These are phyloP conservation scores for Lepidopterella palustris DNA, from an alignment of 495 filamentous ascomycete genomes.

Conservation along the genomic window DNA sequence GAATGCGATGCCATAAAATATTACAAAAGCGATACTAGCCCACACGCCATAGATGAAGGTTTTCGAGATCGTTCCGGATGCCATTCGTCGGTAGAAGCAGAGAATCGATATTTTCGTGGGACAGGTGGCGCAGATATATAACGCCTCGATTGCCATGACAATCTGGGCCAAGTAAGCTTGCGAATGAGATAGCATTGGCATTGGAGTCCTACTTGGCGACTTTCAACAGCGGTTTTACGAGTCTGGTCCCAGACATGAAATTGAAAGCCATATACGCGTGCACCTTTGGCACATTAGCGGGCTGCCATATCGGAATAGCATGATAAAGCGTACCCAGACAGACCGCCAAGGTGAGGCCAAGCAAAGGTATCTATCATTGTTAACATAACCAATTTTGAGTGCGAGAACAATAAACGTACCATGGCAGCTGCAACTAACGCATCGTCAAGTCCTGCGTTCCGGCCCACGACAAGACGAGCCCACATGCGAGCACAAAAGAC, in stretches of 20 bases:
- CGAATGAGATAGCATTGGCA: background rate
- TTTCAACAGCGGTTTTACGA: constrained; percentile 1
- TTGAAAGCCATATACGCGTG: constrained; percentile 23
- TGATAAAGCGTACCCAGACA: constrained; percentile 9
- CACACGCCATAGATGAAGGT: constrained; percentile 23
- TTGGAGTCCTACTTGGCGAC: constrained; percentile 20
- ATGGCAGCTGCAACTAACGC: constrained; percentile 21
- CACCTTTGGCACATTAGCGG: background rate
- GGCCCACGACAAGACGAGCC: constrained; percentile 16
- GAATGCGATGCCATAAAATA: constrained; percentile 24
- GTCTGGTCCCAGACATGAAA: constrained; percentile 27
- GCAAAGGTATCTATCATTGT: constrained; percentile 6
- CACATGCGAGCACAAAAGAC: constrained; percentile 20
- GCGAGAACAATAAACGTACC: constrained; percentile 1
- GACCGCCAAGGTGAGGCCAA: constrained; percentile 16
- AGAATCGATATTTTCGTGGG: constrained; percentile 31
- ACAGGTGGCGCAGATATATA: constrained; percentile 20
- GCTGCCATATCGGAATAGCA: background rate
- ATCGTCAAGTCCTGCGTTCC: constrained; percentile 29
- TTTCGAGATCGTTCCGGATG: constrained; percentile 18
- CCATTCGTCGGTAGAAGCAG: constrained; percentile 30
- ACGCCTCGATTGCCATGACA: constrained; percentile 15
- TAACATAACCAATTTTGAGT: background rate
- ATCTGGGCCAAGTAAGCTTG: constrained; percentile 11
- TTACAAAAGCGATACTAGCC: constrained; percentile 22